Evolutionary conservation across 2,329 filamentous ascomycete species (phyloP).

Genomic region (Arachnomyces sp.): DNA sequence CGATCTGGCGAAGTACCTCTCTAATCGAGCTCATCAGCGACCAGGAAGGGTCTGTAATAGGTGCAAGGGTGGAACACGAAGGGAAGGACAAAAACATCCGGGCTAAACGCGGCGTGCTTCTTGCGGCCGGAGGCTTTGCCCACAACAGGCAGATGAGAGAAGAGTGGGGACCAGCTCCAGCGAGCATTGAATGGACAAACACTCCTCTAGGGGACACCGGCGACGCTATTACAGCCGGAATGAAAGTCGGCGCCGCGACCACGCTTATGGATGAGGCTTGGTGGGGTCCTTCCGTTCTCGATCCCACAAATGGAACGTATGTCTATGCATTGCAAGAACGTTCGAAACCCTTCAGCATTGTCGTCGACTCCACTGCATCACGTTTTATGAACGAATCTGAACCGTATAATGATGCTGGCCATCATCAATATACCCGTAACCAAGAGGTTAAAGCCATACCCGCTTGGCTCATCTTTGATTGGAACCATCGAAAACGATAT

Average conservation of each 20-base stretch:
- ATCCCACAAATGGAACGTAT: constrained; percentile 15
- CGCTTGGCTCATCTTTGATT: constrained; percentile 26
- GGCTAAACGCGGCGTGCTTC: constrained; percentile 23
- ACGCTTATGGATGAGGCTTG: constrained; percentile 28
- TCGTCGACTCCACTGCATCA: constrained; percentile 25
- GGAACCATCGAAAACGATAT: constrained; percentile 24
- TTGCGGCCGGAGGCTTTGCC: constrained; percentile 31
- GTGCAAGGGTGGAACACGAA: constrained; percentile 17
- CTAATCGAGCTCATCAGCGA: constrained; percentile 9
- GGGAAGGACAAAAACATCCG: constrained; percentile 17
- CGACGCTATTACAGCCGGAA: constrained; percentile 19
- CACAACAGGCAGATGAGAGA: constrained; percentile 24
- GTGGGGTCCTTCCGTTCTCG: constrained; percentile 26
- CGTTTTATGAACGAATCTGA: constrained; percentile 30
- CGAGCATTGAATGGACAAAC: constrained; percentile 12
- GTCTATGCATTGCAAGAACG: constrained; percentile 23
- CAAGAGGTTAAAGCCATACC: constrained; percentile 19
- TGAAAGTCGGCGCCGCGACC: constrained; percentile 22
- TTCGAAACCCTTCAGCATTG: constrained; percentile 25
- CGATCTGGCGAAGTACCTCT: constrained; percentile 9
- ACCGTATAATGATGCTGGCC: constrained; percentile 22
- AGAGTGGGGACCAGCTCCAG: constrained; percentile 14
- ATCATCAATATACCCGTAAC: constrained; percentile 13
- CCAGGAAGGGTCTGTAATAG: constrained; percentile 13
- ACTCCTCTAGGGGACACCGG: constrained; percentile 20